Conservation (phyloP, 257 asterid genomes). For the Solanum habrochaites region DNA sequence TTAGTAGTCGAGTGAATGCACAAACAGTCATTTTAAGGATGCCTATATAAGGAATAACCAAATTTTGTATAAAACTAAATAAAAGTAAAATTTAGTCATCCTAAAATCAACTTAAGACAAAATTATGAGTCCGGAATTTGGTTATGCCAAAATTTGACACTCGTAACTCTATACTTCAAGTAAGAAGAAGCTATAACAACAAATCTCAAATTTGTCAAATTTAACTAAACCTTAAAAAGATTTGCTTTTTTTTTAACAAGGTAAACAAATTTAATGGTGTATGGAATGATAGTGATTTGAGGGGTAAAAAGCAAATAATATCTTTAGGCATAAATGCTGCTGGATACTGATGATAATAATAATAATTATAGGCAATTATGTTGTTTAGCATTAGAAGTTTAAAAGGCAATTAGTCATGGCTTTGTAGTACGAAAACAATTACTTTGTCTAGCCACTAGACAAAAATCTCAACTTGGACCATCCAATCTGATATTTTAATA, state of each 20-base stretch:
- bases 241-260: neutral
- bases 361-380: neutral
- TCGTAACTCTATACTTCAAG: neutral
- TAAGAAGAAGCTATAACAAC: too few relatives aligned
- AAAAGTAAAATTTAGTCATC: too few relatives aligned
- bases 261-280: neutral
- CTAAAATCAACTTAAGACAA: neutral
- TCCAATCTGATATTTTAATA: neutral
- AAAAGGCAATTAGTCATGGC: neutral
- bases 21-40: too few relatives aligned
- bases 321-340: neutral
- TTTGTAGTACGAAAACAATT: neutral
- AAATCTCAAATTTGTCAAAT: neutral
- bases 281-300: neutral
- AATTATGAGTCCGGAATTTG: too few relatives aligned
- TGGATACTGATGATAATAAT: neutral
- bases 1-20: too few relatives aligned
- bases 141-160: neutral
- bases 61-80: too few relatives aligned
- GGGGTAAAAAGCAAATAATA: neutral
- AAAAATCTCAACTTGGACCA: neutral
- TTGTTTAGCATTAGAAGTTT: neutral
- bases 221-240: neutral
- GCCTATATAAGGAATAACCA: neutral
- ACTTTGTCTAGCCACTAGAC: neutral